Conservation (phyloP, 148 eudicot genomes). For the Beta vulgaris region DNA sequence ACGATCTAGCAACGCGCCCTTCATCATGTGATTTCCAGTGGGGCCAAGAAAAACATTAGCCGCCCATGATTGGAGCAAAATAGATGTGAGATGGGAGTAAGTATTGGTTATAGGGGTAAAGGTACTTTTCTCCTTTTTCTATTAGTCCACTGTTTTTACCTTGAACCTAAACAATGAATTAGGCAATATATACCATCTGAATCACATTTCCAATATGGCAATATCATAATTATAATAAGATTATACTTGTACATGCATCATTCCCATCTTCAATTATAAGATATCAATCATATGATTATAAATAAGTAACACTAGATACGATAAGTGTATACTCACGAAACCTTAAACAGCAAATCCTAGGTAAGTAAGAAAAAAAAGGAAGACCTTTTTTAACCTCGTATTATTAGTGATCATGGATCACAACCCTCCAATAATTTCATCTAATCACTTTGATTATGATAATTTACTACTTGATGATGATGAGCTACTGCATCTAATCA, state of each 20-base stretch:
- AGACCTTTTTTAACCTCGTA: background rate
- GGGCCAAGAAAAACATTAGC: too few species aligned
- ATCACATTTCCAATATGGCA: background rate
- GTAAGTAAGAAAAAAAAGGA: background rate
- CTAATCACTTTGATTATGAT: background rate
- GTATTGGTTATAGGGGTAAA: too few species aligned
- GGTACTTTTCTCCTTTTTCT: too few species aligned
- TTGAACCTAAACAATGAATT: too few species aligned
- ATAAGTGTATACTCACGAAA: background rate
- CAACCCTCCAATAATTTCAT: background rate
- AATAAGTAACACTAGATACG: background rate
- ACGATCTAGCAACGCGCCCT: too few species aligned
- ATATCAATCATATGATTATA: background rate
- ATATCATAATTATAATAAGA: background rate
- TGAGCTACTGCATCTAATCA: slow-evolving; percentile 11
- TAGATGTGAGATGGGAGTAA: too few species aligned
- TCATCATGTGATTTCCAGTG: too few species aligned
- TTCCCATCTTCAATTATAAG: background rate
- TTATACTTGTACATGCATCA: background rate
- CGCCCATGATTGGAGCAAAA: too few species aligned
- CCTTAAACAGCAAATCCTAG: background rate
- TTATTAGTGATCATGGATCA: background rate
- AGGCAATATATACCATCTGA: background rate
- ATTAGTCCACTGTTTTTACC: too few species aligned
- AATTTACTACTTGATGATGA: background rate